Evolutionary conservation across 2,329 filamentous ascomycete genomes (phyloP), one percentile per base, ranked within the genome.

Genomic region (Colletotrichum nymphaeae): DNA sequence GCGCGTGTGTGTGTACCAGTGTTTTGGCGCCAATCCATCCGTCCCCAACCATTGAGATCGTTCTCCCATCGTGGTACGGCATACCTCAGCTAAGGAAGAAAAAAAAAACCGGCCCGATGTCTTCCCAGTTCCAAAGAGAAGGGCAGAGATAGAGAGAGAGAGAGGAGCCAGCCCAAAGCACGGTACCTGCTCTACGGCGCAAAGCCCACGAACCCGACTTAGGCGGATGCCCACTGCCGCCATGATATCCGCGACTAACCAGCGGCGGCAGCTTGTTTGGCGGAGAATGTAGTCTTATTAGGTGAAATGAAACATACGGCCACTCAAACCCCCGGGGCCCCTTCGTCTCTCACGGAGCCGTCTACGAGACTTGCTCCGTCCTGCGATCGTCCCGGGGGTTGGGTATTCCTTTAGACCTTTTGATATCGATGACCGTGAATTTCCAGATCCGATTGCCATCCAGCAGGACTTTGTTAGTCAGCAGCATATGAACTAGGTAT

Each of bases 211-310:
- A 53, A 55, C 70, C 37, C 37, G 67, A 60, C 60, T 65, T 60
- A 57, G 60, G 56, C 49, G 60, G n/a, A 11, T 24, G 49, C 56
- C 59, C 22, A 28, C 55, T 42, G 46, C 60, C 46, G 67, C 67
- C 26, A 69, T 65, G 55, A 62, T 70, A 65, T 53, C 67, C 60
- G 60, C 70, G 60, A 70, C 60, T 56, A 46, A 69, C 55, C 55
- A 67, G 62, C 72, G 55, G 42, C 42, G 55, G 69, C 63, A 63
- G 63, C 72, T 37, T 72, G 72, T 72, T 58, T 63, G 63, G 63
- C 63, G 68, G 63, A 64, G 69, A 74, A 72, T 74, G 68, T 63
- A 68, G 68, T 74, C 63, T 72, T 59, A 72, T 74, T 74, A 74
- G 32, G 42, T 66, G 60, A 62, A 67, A 68, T 72, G 62, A 74